phyloP scores from a whole-genome alignment of 2,329 filamentous ascomycete species.

The Claviceps pusilla region DNA sequence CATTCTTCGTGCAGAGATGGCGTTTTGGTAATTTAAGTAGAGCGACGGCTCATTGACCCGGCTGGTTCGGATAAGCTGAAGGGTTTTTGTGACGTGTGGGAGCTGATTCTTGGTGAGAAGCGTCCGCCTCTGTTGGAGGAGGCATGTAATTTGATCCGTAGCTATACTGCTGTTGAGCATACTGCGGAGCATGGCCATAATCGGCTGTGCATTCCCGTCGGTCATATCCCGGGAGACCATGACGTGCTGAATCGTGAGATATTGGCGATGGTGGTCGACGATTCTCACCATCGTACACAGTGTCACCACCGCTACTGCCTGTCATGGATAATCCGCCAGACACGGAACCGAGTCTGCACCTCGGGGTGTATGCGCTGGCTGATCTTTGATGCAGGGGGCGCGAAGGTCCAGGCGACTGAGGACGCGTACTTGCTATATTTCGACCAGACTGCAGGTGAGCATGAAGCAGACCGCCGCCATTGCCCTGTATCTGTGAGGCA shows the following conservation, averaged over 20 bases:
- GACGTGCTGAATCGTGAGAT: conserved; percentile 3
- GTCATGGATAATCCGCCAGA: conserved; percentile 10
- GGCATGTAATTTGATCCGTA: not conserved
- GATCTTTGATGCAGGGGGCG: conserved; percentile 12
- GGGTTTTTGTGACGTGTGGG: not conserved
- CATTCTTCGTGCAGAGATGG: not conserved
- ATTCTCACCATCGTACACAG: conserved; percentile 1
- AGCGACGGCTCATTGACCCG: not conserved
- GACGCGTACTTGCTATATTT: not conserved
- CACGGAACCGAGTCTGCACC: conserved; percentile 4
- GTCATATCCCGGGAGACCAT: not conserved
- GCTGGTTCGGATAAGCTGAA: conserved; percentile 3
- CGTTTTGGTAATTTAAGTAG: not conserved
- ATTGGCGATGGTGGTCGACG: not conserved
- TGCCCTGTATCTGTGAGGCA: conserved; percentile 8
- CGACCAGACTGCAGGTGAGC: not conserved
- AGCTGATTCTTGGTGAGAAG: not conserved
- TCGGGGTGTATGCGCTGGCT: conserved; percentile 10
- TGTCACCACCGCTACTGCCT: conserved; percentile 3
- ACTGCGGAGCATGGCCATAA: conserved; percentile 1
- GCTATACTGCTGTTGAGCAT: not conserved
- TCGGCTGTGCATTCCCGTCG: conserved; percentile 1
- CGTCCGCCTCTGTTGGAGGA: not conserved
- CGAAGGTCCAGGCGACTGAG: not conserved
- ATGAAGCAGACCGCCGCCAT: not conserved